phyloP scores from a whole-genome alignment of 208 protist species.

The Kentomonas sorsogonicus region DNA sequence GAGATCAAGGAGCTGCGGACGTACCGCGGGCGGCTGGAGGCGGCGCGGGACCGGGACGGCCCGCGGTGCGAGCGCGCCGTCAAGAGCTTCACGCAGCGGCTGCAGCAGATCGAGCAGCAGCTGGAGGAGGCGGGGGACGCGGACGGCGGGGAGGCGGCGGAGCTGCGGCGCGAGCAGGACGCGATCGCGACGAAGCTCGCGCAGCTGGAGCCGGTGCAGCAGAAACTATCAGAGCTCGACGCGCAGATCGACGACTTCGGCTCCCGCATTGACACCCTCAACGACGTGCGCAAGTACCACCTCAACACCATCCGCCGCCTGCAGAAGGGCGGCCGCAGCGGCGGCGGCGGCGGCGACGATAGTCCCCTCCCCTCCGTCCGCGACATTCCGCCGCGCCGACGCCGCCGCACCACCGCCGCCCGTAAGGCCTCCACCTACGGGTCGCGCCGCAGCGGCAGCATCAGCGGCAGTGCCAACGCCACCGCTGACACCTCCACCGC shows the following conservation, averaged over 20 bases:
- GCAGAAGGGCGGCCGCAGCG: conserved; percentile 16
- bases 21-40: conserved; percentile 31
- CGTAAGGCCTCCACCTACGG: no score
- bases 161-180: conserved; percentile 20
- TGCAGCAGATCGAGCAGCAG: conserved; percentile 24
- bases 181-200: conserved; percentile 27
- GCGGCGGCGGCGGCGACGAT: not conserved
- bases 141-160: conserved; percentile 2
- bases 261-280: conserved; percentile 62
- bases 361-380: not conserved
- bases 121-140: conserved; percentile 12
- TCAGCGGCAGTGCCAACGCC: not conserved
- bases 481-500: not conserved
- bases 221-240: conserved; percentile 36
- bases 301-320: conserved; percentile 52
- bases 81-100: conserved; percentile 35
- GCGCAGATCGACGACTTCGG: conserved; percentile 66
- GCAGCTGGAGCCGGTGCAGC: conserved; percentile 41
- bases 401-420: no score
- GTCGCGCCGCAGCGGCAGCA: no score
- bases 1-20: conserved; percentile 51
- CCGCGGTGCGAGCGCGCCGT: conserved; percentile 36
- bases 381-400: conserved; percentile 2
- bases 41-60: conserved; percentile 23
- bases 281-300: conserved; percentile 55